Percentiles rank a stretch among this genome's conserved stretches.
Conservation (phyloP, 495 filamentous ascomycete genomes). For the Penicillium cosmopolitanum region DNA sequence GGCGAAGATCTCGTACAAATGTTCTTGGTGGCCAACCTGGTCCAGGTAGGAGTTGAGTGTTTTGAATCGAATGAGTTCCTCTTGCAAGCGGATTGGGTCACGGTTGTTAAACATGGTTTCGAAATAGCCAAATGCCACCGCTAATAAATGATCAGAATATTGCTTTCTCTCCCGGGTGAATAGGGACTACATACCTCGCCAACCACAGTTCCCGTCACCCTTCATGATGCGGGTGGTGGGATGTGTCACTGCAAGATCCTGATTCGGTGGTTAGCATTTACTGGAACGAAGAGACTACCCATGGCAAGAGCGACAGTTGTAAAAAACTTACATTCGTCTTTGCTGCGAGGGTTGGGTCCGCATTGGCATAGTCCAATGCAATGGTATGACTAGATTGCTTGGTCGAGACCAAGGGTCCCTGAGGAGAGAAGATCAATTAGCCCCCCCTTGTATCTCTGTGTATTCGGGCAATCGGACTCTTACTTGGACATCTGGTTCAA, state of each 20-base stretch:
- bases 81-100: conserved; percentile 64
- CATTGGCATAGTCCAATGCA: conserved; percentile 86
- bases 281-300: neutral
- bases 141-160: conserved; percentile 49
- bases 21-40: conserved; percentile 64
- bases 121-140: conserved; percentile 91
- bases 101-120: conserved; percentile 74
- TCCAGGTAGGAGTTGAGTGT: conserved; percentile 72
- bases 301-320: neutral
- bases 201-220: conserved; percentile 96
- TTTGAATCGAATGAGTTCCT: conserved; percentile 71
- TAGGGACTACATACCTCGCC: conserved; percentile 75
- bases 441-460: neutral
- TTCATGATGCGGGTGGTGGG: conserved; percentile 84
- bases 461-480: no score
- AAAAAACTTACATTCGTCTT: conserved; percentile 77
- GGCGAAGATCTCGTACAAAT: conserved; percentile 82
- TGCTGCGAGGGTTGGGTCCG: conserved; percentile 78
- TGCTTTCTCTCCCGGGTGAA: neutral
- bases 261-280: conserved; percentile 8
- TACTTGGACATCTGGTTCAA: conserved; percentile 69
- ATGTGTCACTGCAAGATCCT: conserved; percentile 84
- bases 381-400: conserved; percentile 78
- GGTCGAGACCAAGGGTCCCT: conserved; percentile 84
- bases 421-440: conserved; percentile 10